Evolutionary conservation across 2,329 filamentous ascomycete species (phyloP), one percentile per base, ranked within the genome.

Genomic region (Graphilbum fragrans): DNA sequence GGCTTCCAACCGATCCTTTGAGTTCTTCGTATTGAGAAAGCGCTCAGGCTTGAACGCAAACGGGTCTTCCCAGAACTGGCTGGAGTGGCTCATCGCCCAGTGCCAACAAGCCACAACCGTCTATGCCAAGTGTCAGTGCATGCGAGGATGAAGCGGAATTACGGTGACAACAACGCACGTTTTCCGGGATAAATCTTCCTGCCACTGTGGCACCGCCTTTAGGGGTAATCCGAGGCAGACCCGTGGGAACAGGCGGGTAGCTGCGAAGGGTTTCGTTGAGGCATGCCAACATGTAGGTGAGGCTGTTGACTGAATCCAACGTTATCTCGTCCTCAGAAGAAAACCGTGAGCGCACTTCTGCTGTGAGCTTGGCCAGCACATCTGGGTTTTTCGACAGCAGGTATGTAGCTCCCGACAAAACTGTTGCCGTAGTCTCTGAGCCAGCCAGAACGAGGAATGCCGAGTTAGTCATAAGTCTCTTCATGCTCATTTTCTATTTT

Each of bases 371-470:
- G 1, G 47, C 22, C 2, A 56, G 46, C 1, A 47, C 47, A 4
- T 39, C 27, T 3, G 53, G 53, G 42, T 57, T 49, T 18, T 46
- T 47, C 25, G 42, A 40, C 21, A 58, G 49, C 21, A 56, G 52
- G 43, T 51, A 59, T 35, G 57, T 45, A 2, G 50, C 42, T 3
- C 49, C 54, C 5, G 54, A 35, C 17, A 53, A 4, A 58, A 64
- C 61, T 5, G 63, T 69, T 6, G 64, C 65, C 8, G 66, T 68
- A 1, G 67, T 70, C 46, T 71, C 67, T 32, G 62, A 65, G 16
- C 65, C 65, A 3, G 63, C 65, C 27, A 64, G 23, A 7, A 45
- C 25, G 4, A 47, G 12, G 3, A 32, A 16, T 18, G 39, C 41
- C 19, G 38, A 32, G 27, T 47, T 47, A 20, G 5, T 22, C 25